phyloP scores from a whole-genome alignment of 2,329 filamentous ascomycete genomes.

The Colletotrichum higginsianum region DNA sequence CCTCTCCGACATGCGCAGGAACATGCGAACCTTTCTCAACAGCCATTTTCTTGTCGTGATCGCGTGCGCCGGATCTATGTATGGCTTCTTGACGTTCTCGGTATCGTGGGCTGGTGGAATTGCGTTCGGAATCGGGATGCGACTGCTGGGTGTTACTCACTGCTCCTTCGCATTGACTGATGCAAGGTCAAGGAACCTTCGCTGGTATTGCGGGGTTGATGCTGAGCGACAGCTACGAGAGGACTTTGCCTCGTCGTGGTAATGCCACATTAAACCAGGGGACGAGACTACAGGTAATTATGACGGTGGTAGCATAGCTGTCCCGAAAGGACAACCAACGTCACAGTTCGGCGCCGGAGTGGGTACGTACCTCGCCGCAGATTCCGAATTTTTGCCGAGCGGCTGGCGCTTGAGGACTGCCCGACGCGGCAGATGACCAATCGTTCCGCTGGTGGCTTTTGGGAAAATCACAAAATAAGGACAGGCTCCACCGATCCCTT shows the following conservation, averaged over 20 bases:
- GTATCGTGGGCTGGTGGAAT: slow-evolving; percentile 8
- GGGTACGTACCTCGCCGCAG: slow-evolving; percentile 6
- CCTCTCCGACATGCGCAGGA: slow-evolving; percentile 53
- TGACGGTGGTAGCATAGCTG: slow-evolving; percentile 35
- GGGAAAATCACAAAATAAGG: slow-evolving; percentile 24
- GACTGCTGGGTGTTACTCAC: neutral
- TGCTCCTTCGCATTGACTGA: neutral
- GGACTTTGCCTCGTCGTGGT: slow-evolving; percentile 25
- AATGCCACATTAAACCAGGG: neutral
- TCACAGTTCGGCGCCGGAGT: slow-evolving; percentile 19
- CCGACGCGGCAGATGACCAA: slow-evolving; percentile 18
- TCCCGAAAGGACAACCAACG: slow-evolving; percentile 40
- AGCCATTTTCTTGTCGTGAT: slow-evolving; percentile 48
- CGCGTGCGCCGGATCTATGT: neutral
- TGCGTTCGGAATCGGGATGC: slow-evolving; percentile 8
- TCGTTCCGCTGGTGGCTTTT: neutral
- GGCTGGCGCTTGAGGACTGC: neutral
- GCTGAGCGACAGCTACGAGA: neutral
- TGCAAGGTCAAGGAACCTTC: neutral
- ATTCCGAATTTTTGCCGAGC: slow-evolving; percentile 31
- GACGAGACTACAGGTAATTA: slow-evolving; percentile 10
- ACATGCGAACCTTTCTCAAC: slow-evolving; percentile 47
- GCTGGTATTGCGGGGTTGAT: neutral
- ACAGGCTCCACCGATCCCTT: slow-evolving; percentile 33
- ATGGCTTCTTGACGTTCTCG: slow-evolving; percentile 22